Evolutionary conservation across 345 rosid genomes (phyloP), one percentile per base, ranked within the genome.

Genomic region (Clarkia xantiana): DNA sequence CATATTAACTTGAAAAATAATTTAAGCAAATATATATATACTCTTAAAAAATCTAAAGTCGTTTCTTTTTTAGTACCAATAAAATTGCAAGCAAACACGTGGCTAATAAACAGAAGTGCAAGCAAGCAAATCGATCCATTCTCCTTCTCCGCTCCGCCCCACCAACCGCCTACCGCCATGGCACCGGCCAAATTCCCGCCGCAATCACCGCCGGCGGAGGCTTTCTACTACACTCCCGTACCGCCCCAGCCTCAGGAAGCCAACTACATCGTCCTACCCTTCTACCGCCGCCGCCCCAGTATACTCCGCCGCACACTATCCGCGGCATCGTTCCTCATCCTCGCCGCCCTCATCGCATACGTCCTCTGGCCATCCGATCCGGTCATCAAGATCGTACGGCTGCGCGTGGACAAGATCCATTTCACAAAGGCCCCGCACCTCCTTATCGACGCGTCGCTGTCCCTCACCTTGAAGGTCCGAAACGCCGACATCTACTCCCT

Each of bases 321-420:
- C 65, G 12, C 68, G 13, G 11, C 66, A 15, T 19, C 67, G 18
- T 29, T 81, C 19, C 16, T 85, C 51, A 45, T 75, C 51, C 45
- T 78, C 6, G 52, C 71, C 8, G 29, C 75, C 10, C 45, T 66
- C 36, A 7, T 29, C 49, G 42, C 65, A 45, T 82, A 67, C 72
- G 29, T 67, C 3, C 53, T 76, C 56, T 85, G 94, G 91, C 94
- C 97, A 38, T 79, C 95, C 14, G 78, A 75, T 40, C 97, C 97
- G 11, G 60, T 48, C 9, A 29, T 82, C 41, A 67, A 76, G 59
- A 68, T 89, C 54, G 75, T 38, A 47, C 71, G 76, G 58, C 56
- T 89, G 40, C 78, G 40, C 4, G 58, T 82, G 10, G 61, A 71
- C 60, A 78, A 65, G 49, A 54, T 85, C 55, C 75, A 55, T 7